phyloP scores from a whole-genome alignment of 108 stramenopile species.

The Stephanodiscus minutulus region DNA sequence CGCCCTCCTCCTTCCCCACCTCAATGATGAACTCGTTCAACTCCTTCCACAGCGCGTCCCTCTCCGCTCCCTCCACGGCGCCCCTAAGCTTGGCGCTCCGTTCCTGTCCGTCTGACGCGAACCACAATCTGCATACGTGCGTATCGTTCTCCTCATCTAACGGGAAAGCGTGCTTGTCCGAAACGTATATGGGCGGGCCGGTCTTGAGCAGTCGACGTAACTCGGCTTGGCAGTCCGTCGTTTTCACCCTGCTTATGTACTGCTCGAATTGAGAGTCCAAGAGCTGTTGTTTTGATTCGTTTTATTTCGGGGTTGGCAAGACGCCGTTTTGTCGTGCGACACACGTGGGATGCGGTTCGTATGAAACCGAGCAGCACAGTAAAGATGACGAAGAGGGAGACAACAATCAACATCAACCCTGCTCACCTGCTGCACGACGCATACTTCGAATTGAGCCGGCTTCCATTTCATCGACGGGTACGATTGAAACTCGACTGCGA shows the following conservation, averaged over 20 bases:
- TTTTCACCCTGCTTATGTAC: conserved; percentile 62
- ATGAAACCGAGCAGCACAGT: too few species aligned
- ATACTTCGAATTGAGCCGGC: conserved; percentile 63
- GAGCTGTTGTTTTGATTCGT: conserved; percentile 17
- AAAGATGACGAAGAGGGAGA: not conserved
- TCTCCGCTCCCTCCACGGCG: conserved; percentile 72
- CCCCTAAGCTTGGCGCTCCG: conserved; percentile 64
- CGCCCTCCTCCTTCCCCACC: conserved; percentile 77
- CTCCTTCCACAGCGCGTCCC: conserved; percentile 68
- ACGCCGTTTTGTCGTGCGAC: not conserved
- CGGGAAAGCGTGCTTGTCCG: conserved; percentile 72
- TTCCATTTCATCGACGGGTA: conserved; percentile 76
- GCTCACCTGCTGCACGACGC: conserved; percentile 61
- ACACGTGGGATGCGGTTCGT: not conserved
- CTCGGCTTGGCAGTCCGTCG: conserved; percentile 83
- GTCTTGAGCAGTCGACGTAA: conserved; percentile 62
- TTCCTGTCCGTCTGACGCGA: conserved; percentile 58
- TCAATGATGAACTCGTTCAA: conserved; percentile 77
- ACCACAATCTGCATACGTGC: conserved; percentile 75
- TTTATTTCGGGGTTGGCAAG: not conserved
- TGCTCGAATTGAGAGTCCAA: conserved; percentile 55
- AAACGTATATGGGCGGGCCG: conserved; percentile 80
- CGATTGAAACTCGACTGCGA: conserved; percentile 71
- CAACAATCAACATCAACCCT: not conserved
- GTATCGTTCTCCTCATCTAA: conserved; percentile 64